phyloP scores from a whole-genome alignment of 169 alveolate species.

The Babesia ovata region DNA sequence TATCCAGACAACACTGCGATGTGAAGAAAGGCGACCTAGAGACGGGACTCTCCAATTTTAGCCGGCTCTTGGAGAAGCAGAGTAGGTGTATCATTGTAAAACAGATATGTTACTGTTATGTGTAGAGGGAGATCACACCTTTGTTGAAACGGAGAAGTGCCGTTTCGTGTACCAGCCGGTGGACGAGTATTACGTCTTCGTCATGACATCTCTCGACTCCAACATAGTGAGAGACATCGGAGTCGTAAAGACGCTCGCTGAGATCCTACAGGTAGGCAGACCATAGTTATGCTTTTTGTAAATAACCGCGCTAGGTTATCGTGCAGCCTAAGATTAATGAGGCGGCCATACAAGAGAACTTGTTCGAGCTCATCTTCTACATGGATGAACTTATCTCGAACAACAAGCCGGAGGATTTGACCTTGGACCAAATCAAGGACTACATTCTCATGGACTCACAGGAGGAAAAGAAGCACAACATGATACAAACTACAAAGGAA shows the following conservation, averaged over 20 bases:
- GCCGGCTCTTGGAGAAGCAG: constrained; percentile 50
- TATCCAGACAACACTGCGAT: constrained; percentile 64
- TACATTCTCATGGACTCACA: constrained; percentile 81
- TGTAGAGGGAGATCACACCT: constrained; percentile 75
- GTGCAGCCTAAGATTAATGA: constrained; percentile 70
- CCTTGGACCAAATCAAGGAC: constrained; percentile 73
- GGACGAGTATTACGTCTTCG: constrained; percentile 77
- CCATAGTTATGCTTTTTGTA: not conserved
- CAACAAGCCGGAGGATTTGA: constrained; percentile 72
- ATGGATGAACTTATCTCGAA: constrained; percentile 78
- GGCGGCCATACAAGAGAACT: constrained; percentile 69
- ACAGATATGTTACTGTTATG: not conserved
- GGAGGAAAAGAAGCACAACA: constrained; percentile 77
- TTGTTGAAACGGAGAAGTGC: constrained; percentile 75
- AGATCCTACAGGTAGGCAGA: constrained; percentile 72
- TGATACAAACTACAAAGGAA: constrained; percentile 74
- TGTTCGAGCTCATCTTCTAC: constrained; percentile 75
- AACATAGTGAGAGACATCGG: constrained; percentile 77
- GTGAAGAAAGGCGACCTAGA: constrained; percentile 60
- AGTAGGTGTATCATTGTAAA: constrained; percentile 18
- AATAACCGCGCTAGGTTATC: constrained; percentile 16
- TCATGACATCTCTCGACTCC: constrained; percentile 79
- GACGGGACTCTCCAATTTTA: constrained; percentile 43
- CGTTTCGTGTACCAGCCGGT: constrained; percentile 80
- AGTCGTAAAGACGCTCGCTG: constrained; percentile 75